Evolutionary conservation across 2,329 filamentous ascomycete species (phyloP).

Genomic region (Colletotrichum brevisporum): DNA sequence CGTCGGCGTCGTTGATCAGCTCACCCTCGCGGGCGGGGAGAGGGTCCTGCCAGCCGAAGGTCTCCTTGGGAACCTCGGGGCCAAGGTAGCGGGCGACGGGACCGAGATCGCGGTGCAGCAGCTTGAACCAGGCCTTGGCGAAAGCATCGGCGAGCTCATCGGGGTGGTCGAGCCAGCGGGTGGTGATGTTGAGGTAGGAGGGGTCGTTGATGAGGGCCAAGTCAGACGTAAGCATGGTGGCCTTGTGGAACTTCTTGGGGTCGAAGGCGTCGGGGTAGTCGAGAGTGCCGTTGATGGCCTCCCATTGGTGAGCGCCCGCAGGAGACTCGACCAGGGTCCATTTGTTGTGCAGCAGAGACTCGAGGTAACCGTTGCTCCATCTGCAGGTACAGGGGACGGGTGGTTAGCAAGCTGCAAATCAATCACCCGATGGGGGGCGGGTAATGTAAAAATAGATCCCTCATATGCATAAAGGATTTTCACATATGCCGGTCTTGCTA

Average conservation of each 20-base stretch:
- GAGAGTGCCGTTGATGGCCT: constrained; percentile 76
- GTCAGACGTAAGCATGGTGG: constrained; percentile 85
- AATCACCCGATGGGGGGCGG: constrained; percentile 24
- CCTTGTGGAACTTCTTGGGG: constrained; percentile 77
- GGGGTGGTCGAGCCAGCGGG: constrained; percentile 77
- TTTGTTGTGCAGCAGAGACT: constrained; percentile 83
- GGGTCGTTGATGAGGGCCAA: constrained; percentile 80
- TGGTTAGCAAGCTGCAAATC: constrained; percentile 32
- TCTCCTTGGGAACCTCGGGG: constrained; percentile 79
- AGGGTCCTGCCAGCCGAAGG: constrained; percentile 82
- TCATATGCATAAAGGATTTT: background rate
- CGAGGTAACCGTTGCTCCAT: constrained; percentile 81
- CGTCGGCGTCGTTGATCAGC: constrained; percentile 73
- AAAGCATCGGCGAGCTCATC: constrained; percentile 79
- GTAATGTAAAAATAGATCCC: constrained; percentile 27
- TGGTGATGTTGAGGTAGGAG: constrained; percentile 81
- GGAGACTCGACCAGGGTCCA: constrained; percentile 84
- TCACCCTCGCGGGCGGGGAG: constrained; percentile 72
- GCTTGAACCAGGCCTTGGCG: constrained; percentile 85
- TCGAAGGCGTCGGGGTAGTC: constrained; percentile 82
- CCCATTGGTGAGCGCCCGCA: constrained; percentile 83
- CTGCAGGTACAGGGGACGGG: constrained; percentile 32
- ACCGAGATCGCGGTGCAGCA: constrained; percentile 84
- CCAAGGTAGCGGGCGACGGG: constrained; percentile 79
- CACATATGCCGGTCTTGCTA: constrained; percentile 8